Percentiles rank a stretch among this genome's conserved stretches.
Conservation (phyloP, 805 yeast genomes). For the Saturnispora mendoncae region DNA sequence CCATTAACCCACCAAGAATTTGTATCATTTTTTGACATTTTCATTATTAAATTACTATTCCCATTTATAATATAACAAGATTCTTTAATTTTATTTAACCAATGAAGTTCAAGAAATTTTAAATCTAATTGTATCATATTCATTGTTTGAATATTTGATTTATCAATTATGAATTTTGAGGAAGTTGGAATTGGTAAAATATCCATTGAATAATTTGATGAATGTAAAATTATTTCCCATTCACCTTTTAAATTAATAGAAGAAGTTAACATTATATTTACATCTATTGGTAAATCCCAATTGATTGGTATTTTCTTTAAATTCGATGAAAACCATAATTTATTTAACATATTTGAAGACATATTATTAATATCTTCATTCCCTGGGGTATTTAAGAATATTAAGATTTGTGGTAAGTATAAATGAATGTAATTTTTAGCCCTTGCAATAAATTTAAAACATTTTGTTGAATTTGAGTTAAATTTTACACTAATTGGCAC, state of each 20-base stretch:
- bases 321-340: slow-evolving; percentile 3
- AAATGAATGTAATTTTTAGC: neutral
- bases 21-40: slow-evolving; percentile 55
- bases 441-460: neutral
- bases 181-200: slow-evolving; percentile 29
- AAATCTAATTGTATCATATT: neutral
- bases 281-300: slow-evolving; percentile 76
- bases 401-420: too few relatives aligned
- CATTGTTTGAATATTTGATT: neutral
- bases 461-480: neutral
- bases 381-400: too few relatives aligned
- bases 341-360: too few relatives aligned
- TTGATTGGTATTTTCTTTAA: slow-evolving; percentile 26
- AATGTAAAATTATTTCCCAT: slow-evolving; percentile 38
- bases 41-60: slow-evolving; percentile 73
- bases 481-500: neutral
- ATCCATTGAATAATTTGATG: slow-evolving; percentile 25
- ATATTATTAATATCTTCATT: too few relatives aligned
- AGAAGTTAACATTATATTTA: slow-evolving; percentile 27
- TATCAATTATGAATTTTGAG: slow-evolving; percentile 2
- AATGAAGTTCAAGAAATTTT: slow-evolving; percentile 36
- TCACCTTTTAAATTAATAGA: too few relatives aligned
- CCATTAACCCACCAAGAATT: slow-evolving; percentile 42
- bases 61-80: slow-evolving; percentile 69
- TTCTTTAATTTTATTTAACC: slow-evolving; percentile 80